Conservation (phyloP, 202 grass and related monocot species). For the Elaeis oleifera region DNA sequence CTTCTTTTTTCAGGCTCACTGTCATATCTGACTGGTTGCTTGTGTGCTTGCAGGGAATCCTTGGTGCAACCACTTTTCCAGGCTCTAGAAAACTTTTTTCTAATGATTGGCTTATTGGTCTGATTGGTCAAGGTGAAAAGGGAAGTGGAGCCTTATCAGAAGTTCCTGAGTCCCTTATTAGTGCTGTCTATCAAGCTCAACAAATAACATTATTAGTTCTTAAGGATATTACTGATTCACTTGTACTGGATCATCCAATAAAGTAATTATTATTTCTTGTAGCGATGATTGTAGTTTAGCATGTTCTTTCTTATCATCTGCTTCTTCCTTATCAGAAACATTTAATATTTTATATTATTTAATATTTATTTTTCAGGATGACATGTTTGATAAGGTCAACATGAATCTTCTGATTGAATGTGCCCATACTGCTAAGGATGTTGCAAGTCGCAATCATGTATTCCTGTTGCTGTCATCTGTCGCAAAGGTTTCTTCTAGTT, state of each 20-base stretch:
- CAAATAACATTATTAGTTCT: conserved; percentile 64
- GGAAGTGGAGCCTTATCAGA: conserved; percentile 30
- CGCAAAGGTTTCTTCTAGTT: conserved; percentile 47
- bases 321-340: conserved; percentile 17
- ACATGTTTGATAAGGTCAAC: conserved; percentile 42
- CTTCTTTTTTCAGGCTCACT: not conserved
- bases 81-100: conserved; percentile 56
- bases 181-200: conserved; percentile 51
- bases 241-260: conserved; percentile 26
- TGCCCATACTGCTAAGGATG: conserved; percentile 42
- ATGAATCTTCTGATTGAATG: conserved; percentile 50
- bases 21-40: not conserved
- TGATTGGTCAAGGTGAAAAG: conserved; percentile 36
- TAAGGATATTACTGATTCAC: conserved; percentile 82
- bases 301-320: not conserved
- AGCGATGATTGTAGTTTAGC: conserved; percentile 1
- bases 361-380: conserved; percentile 43
- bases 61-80: conserved; percentile 67
- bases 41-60: conserved; percentile 33
- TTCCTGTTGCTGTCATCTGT: conserved; percentile 79
- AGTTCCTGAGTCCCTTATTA: conserved; percentile 27
- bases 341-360: conserved; percentile 10
- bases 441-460: conserved; percentile 54
- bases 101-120: conserved; percentile 36
- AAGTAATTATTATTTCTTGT: conserved; percentile 30